Base-by-base conservation (phyloP, 345 rosid species). In the Aurinia saxatilis region DNA sequence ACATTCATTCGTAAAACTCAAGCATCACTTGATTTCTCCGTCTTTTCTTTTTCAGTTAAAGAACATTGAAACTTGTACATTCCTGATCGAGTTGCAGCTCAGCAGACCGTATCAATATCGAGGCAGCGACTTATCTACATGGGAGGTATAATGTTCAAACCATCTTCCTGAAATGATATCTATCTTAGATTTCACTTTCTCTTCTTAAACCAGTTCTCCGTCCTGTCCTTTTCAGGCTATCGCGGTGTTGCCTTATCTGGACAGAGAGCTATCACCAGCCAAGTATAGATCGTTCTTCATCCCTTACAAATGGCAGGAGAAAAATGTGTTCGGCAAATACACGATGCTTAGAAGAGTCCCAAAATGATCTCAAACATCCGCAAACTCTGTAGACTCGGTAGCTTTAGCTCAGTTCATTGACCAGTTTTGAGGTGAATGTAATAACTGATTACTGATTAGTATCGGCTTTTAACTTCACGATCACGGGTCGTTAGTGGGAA, bases 261-360 rank as follows among this genome's bases (percentile, higher is more conserved):
- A 93, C 82, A 78, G 97, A 78, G 90, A 84, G 82, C 83, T 85
- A 42, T 93, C 97, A 1, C 97, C 92, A 25, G 80, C 99, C 17
- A 47, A 75, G 59, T 82, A 90, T 57, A 78, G 96, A 16, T 93
- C 97, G 7, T 90, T 93, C 71, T 93, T 90, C 81, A 87, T 93
- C 57, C 99, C 99, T 1, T 75, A 81, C 73, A 50, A 65, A 56
- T 87, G 99, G 97, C 95, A 81, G 57, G 77, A 74, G 69, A 90
- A 76, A 67, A 93, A 93, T 74, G 95, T 87, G 33, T 90, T 93
- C 44, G 97, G 99, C 72, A 71, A 82, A 83, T 93, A 93, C 81
- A 81, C 79, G 66, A 63, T 86, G 62, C 76, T 80, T 41, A 77
- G 72, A 73, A 84, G 85, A 78, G 63, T 75, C 60, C 54, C 51